Evolutionary conservation across 116 monocot genomes (phyloP), one percentile per base, ranked within the genome.

Genomic region (Thalassia testudinum): DNA sequence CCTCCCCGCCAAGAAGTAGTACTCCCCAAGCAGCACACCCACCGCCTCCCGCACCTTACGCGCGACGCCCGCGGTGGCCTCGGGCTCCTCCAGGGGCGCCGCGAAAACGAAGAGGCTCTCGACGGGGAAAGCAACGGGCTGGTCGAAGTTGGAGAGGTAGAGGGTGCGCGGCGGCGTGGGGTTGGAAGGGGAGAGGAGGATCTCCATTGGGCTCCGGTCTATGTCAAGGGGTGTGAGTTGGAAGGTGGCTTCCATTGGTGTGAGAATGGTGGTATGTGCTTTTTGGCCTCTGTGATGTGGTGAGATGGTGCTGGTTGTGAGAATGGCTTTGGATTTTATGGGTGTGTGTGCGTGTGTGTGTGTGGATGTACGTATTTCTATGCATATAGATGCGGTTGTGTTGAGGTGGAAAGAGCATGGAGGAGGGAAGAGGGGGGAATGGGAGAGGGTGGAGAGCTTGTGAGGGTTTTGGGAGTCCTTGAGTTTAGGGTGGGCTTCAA

Each of bases 1-100:
- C 59, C 91, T 70, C 38, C 91, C 91, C 26, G 91, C 91, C 78
- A 91, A 68, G 73, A 91, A 91, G 58, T 73, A 85, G 62, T 91
- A 91, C 23, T 70, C 52, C 12, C 68, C 52, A 50, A 81, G 71
- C 3, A 91, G 50, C 27, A 59, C 68, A 5, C 74, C 81, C n/a
- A 85, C 56, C 22, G 85, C 44, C 19, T 49, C 66, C 54, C 37
- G 64, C 37, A 85, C 70, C 17, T 43, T 70, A 28, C 76, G 78
- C 29, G 56, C 50, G 13, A 81, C 68, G 55, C 66, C 68, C 17
- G 19, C 18, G 34, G 71, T 57, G 34, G 71, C 49, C n/a, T n/a
- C n/a, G n/a, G n/a, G n/a, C 0, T 27, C 1, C 2, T 57, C 21
- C 16, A 20, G 0, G 12, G 43, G 21, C 21, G 55, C 55, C 12